A percentile compares a stretch with the other conserved stretches of the same genome.
Conservation (phyloP, 2,329 filamentous ascomycete species). For the Talaromyces sp. region DNA sequence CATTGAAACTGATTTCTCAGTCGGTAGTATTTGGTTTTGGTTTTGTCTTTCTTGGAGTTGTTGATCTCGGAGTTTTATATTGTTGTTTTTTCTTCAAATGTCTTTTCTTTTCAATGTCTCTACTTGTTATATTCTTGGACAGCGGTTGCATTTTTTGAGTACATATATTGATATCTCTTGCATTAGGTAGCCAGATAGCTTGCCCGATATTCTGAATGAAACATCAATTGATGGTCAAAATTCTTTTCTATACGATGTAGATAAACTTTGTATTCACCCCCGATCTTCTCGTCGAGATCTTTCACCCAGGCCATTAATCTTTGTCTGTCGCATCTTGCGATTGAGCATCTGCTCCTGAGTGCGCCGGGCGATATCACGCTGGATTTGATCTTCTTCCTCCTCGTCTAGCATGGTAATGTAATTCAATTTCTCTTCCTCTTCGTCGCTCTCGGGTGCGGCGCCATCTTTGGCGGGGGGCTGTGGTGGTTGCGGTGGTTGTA, state of each 20-base stretch:
- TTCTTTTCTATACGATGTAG: neutral
- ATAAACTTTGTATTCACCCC: neutral
- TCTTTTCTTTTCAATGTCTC: neutral
- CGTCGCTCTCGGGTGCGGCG: neutral
- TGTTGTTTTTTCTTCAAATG: neutral
- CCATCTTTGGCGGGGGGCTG: neutral
- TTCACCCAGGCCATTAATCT: neutral
- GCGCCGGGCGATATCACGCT: constrained; percentile 25
- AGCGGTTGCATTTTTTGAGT: neutral
- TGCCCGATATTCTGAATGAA: neutral
- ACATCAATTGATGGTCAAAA: neutral
- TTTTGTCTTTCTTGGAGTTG: neutral
- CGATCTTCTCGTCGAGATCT: neutral
- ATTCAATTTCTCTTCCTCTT: constrained; percentile 3
- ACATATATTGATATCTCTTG: neutral
- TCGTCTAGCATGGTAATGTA: constrained; percentile 12
- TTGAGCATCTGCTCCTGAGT: constrained; percentile 26
- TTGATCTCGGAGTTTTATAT: neutral
- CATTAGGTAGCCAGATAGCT: neutral
- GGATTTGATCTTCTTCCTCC: constrained; percentile 22
- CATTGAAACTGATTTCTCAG: neutral
- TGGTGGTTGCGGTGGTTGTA: no score
- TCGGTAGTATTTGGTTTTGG: neutral
- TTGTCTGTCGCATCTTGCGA: constrained; percentile 13
- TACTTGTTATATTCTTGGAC: constrained; percentile 4